These are phyloP conservation scores for Ceratobasidium sp. DNA, from an alignment of 1,284 basidiomycete genomes.

Conservation along the genomic window DNA sequence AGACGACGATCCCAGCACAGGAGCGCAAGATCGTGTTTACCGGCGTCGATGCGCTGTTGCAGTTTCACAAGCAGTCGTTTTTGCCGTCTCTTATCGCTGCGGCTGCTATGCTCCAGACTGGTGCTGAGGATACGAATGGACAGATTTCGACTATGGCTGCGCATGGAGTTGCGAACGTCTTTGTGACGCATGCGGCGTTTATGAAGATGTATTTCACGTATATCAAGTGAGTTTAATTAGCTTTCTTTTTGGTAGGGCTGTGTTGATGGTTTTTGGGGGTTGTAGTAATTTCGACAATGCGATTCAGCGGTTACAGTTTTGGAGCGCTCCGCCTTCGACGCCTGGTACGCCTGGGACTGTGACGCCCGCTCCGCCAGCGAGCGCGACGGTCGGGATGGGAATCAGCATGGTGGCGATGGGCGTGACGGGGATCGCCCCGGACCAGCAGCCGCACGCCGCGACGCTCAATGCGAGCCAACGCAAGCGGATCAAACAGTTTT, in stretches of 20 bases:
- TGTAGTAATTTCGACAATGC: slow-evolving; percentile 91
- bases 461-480: slow-evolving; percentile 77
- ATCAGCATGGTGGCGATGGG: slow-evolving; percentile 66
- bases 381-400: slow-evolving; percentile 74
- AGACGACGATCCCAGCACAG: slow-evolving; percentile 85
- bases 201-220: slow-evolving; percentile 98
- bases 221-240: slow-evolving; percentile 80
- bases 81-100: slow-evolving; percentile 88
- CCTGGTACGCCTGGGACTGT: slow-evolving; percentile 54
- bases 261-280: background rate
- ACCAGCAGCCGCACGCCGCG: slow-evolving; percentile 48
- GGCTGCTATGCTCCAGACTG: slow-evolving; percentile 73
- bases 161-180: slow-evolving; percentile 87
- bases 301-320: slow-evolving; percentile 85
- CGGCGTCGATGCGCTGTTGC: slow-evolving; percentile 89
- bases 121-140: slow-evolving; percentile 76
- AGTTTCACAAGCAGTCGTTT: slow-evolving; percentile 93
- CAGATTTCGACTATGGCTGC: slow-evolving; percentile 81
- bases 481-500: slow-evolving; percentile 86
- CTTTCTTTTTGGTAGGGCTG: slow-evolving; percentile 6
- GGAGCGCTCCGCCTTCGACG: slow-evolving; percentile 71
- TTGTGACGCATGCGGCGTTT: slow-evolving; percentile 92
- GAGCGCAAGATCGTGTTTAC: slow-evolving; percentile 95
- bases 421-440: slow-evolving; percentile 59
- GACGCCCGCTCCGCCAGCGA: slow-evolving; percentile 65